A percentile compares a stretch with the other conserved stretches of the same genome.
These are phyloP conservation scores for Rhodotorula kratochvilovae DNA, from an alignment of 768 basidiomycete species.

Conservation along the genomic window DNA sequence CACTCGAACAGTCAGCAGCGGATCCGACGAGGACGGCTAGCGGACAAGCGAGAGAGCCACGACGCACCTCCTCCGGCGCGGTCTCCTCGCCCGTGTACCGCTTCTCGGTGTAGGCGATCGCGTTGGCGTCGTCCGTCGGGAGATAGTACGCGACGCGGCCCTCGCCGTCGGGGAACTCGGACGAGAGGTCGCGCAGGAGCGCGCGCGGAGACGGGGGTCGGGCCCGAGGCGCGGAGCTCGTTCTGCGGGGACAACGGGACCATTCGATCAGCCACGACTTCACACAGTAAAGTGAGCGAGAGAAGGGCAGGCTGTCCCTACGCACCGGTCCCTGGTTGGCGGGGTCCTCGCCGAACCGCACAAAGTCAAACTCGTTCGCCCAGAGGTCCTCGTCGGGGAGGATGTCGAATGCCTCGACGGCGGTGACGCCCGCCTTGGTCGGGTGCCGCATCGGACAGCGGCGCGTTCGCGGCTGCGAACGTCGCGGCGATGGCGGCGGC, in stretches of 20 bases:
- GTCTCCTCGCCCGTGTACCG: slow-evolving; percentile 11
- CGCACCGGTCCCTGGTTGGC: slow-evolving; percentile 12
- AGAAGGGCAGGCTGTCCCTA: neutral
- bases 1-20: neutral
- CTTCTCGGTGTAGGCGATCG: slow-evolving; percentile 19
- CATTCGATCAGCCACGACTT: neutral
- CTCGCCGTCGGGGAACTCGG: slow-evolving; percentile 14
- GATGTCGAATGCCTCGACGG: slow-evolving; percentile 74
- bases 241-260: neutral
- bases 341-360: slow-evolving; percentile 48
- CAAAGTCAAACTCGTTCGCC: slow-evolving; percentile 56
- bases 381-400: slow-evolving; percentile 80
- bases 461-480: slow-evolving; percentile 35
- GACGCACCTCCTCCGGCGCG: slow-evolving; percentile 20
- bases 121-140: slow-evolving; percentile 33
- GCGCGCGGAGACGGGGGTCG: slow-evolving; percentile 35
- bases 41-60: neutral
- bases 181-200: slow-evolving; percentile 36
- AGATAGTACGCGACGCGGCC: slow-evolving; percentile 40
- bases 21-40: neutral
- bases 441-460: slow-evolving; percentile 60
- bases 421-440: slow-evolving; percentile 67
- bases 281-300: no score
- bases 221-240: slow-evolving; percentile 11
- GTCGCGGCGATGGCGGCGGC: slow-evolving; percentile 34